Evolutionary conservation across 139 green algal species (phyloP).

Genomic region (Tetradesmus obliquus): DNA sequence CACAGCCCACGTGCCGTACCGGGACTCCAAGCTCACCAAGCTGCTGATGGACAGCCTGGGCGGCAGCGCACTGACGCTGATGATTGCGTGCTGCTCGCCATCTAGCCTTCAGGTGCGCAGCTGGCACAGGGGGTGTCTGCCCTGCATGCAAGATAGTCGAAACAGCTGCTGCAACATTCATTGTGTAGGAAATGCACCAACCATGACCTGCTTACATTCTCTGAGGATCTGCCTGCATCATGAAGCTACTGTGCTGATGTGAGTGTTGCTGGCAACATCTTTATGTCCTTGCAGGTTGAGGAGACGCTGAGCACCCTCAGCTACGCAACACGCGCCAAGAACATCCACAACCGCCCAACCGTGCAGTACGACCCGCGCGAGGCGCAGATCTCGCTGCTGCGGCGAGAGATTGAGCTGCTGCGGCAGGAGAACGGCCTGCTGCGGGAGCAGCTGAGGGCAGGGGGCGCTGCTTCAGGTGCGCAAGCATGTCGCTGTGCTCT

Average conservation of each 20-base stretch:
- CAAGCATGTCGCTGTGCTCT: not conserved
- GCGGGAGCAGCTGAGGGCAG: slow-evolving; percentile 56
- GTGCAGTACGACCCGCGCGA: slow-evolving; percentile 77
- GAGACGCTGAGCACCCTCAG: slow-evolving; percentile 91
- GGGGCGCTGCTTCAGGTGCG: slow-evolving; percentile 3
- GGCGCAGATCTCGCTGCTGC: slow-evolving; percentile 66
- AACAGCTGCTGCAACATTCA: too few relatives aligned
- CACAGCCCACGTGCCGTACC: slow-evolving; percentile 53
- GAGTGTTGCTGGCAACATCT: not conserved
- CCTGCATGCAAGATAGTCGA: not conserved
- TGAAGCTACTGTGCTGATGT: too few relatives aligned
- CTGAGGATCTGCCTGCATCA: too few relatives aligned
- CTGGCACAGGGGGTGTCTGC: not conserved
- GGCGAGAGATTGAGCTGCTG: slow-evolving; percentile 85
- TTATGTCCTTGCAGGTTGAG: slow-evolving; percentile 52
- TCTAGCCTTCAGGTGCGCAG: slow-evolving; percentile 37
- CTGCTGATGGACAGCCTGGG: slow-evolving; percentile 91
- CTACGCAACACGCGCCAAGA: slow-evolving; percentile 92
- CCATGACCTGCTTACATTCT: not conserved
- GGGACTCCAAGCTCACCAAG: slow-evolving; percentile 90
- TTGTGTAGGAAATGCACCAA: not conserved
- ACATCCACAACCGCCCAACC: slow-evolving; percentile 84
- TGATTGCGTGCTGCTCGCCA: slow-evolving; percentile 93
- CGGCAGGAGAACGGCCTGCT: slow-evolving; percentile 68
- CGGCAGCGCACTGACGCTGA: slow-evolving; percentile 77